Conservation (phyloP, 176 grass and related monocot species). For the Rhynchospora pubera region DNA sequence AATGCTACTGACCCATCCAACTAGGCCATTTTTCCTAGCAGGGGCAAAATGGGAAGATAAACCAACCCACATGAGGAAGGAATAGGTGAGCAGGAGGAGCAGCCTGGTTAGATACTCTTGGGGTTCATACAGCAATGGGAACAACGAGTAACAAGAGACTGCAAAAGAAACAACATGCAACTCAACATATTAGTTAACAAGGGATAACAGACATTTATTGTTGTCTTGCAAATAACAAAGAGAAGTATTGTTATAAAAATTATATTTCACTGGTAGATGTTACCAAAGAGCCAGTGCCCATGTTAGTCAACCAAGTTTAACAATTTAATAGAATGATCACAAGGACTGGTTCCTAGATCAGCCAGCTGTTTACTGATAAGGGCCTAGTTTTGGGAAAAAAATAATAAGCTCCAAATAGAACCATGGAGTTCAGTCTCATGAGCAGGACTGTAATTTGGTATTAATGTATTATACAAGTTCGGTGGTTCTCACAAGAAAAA, state of each 20-base stretch:
- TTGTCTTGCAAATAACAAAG: not conserved
- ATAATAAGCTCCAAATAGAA: not conserved
- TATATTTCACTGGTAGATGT: not conserved
- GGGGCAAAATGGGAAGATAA: constrained; percentile 49
- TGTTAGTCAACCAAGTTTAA: not conserved
- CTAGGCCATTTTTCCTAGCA: constrained; percentile 28
- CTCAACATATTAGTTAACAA: not conserved
- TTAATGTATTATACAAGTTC: not conserved
- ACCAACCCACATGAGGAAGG: constrained; percentile 59
- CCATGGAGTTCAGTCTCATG: not conserved
- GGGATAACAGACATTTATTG: not conserved
- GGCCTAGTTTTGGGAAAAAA: not conserved
- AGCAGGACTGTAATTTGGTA: not conserved
- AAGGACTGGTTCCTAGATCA: not conserved
- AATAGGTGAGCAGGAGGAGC: constrained; percentile 49
- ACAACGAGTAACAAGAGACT: constrained; percentile 87
- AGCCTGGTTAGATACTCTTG: constrained; percentile 79
- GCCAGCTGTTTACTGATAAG: no score
- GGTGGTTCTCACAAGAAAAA: not conserved
- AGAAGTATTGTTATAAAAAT: not conserved
- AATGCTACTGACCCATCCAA: constrained; percentile 44
- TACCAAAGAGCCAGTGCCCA: not conserved
- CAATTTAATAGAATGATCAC: not conserved
- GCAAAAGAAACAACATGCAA: constrained; percentile 26
- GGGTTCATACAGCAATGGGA: constrained; percentile 68